Conservation (phyloP, 2,329 filamentous ascomycete genomes). For the Aurifilum marmelostoma region DNA sequence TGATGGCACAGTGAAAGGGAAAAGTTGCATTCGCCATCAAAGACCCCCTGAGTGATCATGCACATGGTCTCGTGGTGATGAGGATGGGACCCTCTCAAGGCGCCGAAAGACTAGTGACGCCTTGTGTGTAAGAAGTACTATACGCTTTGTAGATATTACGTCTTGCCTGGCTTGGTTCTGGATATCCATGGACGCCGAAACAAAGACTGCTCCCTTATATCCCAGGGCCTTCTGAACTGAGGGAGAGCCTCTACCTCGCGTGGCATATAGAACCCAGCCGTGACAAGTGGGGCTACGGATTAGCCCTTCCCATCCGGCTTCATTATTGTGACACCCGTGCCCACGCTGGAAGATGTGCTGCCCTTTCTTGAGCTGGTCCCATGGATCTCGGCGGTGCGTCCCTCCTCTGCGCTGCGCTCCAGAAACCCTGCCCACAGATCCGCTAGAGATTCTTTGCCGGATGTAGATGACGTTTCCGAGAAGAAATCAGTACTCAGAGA, state of each 20-base stretch:
- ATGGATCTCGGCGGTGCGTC: conserved; percentile 38
- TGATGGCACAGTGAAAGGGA: background rate
- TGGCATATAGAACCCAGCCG: background rate
- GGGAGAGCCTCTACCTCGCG: background rate
- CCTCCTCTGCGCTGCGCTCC: conserved; percentile 70
- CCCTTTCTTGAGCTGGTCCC: conserved; percentile 47
- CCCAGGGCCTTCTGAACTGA: background rate
- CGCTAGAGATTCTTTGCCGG: conserved; percentile 75
- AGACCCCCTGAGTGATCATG: background rate
- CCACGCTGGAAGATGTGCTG: conserved; percentile 53
- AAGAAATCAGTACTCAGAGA: conserved; percentile 80
- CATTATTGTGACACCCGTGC: conserved; percentile 36
- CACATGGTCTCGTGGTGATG: background rate
- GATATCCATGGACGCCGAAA: conserved; percentile 16
- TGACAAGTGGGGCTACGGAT: background rate
- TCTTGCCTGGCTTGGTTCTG: conserved; percentile 13
- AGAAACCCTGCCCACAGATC: conserved; percentile 96
- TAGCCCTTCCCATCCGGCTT: conserved; percentile 45
- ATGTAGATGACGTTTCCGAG: conserved; percentile 59
- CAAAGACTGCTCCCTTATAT: background rate
- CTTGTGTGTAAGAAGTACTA: conserved; percentile 14
- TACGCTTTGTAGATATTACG: conserved; percentile 16
- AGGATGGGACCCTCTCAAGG: background rate
- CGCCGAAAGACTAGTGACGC: background rate
- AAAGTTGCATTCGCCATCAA: background rate